These are phyloP conservation scores for Avena insularis DNA, from an alignment of 176 grass and related monocot genomes.

Conservation along the genomic window DNA sequence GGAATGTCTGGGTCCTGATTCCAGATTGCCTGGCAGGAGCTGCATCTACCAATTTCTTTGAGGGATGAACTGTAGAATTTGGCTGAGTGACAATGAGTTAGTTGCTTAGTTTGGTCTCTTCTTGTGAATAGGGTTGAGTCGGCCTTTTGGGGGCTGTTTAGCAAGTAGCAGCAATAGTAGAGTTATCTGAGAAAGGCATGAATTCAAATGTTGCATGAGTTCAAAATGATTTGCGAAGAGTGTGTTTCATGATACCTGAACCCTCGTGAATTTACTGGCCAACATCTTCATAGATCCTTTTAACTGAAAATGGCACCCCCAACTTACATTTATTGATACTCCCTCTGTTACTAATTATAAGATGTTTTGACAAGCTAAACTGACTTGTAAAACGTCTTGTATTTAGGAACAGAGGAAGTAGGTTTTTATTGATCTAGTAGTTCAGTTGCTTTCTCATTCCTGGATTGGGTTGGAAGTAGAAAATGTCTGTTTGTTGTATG, in stretches of 20 bases:
- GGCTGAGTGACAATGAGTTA: background rate
- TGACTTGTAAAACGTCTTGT: no score
- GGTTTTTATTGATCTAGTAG: background rate
- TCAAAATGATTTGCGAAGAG: background rate
- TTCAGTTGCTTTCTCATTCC: background rate
- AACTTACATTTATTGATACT: background rate
- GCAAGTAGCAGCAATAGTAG: background rate
- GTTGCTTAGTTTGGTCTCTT: background rate
- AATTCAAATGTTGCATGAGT: background rate
- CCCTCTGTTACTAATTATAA: no score
- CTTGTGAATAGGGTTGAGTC: background rate
- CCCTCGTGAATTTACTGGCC: background rate
- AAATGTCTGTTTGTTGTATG: background rate
- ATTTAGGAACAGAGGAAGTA: no score
- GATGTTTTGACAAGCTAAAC: no score
- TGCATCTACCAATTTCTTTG: no score
- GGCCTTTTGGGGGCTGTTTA: background rate
- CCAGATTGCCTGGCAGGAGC: no score
- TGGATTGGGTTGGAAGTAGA: background rate
- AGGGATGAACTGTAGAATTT: background rate
- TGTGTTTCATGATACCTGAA: no score
- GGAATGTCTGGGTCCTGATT: background rate
- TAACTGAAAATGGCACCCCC: background rate
- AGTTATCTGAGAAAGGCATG: background rate
- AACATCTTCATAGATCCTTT: background rate